Conservation (phyloP, 2,329 filamentous ascomycete species). For the Colletotrichum scovillei region DNA sequence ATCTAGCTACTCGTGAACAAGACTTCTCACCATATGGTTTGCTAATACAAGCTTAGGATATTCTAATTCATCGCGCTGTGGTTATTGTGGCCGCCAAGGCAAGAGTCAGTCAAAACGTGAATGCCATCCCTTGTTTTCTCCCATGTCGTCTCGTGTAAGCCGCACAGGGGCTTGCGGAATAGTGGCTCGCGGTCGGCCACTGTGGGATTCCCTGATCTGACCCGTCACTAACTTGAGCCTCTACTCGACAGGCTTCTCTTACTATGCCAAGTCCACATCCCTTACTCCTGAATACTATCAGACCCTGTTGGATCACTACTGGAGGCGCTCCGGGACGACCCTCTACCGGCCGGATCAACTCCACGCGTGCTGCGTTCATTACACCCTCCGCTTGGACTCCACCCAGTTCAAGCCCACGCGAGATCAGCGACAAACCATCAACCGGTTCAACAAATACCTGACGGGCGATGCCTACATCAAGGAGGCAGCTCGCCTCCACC, state of each 20-base stretch:
- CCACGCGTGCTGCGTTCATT: constrained; percentile 91
- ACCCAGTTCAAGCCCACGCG: constrained; percentile 72
- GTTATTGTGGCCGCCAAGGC: constrained; percentile 61
- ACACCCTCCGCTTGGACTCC: constrained; percentile 81
- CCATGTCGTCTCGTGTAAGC: constrained; percentile 3
- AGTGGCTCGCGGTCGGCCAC: neutral
- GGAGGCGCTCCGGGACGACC: constrained; percentile 78
- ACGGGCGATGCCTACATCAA: constrained; percentile 75
- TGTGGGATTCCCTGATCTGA: neutral
- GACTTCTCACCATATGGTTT: neutral
- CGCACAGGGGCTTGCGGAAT: neutral
- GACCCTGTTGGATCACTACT: constrained; percentile 77
- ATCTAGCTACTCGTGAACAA: neutral
- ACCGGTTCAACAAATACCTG: constrained; percentile 80
- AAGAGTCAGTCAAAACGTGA: constrained; percentile 64
- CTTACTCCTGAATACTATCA: constrained; percentile 78
- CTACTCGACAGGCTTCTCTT: constrained; percentile 71
- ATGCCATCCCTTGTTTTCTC: constrained; percentile 39
- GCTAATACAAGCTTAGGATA: constrained; percentile 53
- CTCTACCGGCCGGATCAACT: constrained; percentile 84
- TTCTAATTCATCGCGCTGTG: constrained; percentile 62
- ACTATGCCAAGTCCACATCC: constrained; percentile 73
- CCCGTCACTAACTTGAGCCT: constrained; percentile 39
- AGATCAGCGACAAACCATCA: constrained; percentile 80
- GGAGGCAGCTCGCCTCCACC: constrained; percentile 72